Evolutionary conservation across 2,329 filamentous ascomycete species (phyloP).

Genomic region (Phyllosticta citrichinensis): DNA sequence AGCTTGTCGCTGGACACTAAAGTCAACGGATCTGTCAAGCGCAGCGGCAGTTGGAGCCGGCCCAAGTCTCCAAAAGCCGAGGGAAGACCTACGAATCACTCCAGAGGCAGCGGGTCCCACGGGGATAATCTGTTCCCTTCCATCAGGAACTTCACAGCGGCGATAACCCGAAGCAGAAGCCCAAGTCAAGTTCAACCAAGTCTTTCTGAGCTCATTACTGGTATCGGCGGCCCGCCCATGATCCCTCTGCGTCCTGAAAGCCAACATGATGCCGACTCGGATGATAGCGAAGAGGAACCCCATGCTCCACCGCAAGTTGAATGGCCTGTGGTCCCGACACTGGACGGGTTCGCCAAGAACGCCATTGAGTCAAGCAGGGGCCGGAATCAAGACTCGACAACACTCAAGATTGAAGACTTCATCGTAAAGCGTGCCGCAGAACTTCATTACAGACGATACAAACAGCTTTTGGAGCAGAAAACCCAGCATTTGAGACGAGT

Average conservation of each 20-base stretch:
- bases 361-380: constrained; percentile 41
- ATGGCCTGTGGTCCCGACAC: constrained; percentile 59
- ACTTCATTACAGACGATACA: constrained; percentile 65
- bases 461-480: constrained; percentile 59
- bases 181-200: constrained; percentile 20
- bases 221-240: constrained; percentile 49
- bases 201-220: constrained; percentile 45
- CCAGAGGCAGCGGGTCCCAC: background rate
- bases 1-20: constrained; percentile 1
- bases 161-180: background rate
- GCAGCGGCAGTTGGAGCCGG: constrained; percentile 32
- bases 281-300: background rate
- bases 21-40: constrained; percentile 15
- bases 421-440: background rate
- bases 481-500: constrained; percentile 59
- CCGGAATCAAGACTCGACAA: background rate
- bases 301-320: background rate
- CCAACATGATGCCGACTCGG: constrained; percentile 22
- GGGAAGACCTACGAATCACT: constrained; percentile 22
- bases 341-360: constrained; percentile 68
- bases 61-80: constrained; percentile 32
- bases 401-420: background rate
- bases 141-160: background rate
- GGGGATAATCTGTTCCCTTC: background rate
- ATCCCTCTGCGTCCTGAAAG: constrained; percentile 40